These are phyloP conservation scores for Alternaria metachromatica DNA, from an alignment of 2,329 filamentous ascomycete species.

Conservation along the genomic window DNA sequence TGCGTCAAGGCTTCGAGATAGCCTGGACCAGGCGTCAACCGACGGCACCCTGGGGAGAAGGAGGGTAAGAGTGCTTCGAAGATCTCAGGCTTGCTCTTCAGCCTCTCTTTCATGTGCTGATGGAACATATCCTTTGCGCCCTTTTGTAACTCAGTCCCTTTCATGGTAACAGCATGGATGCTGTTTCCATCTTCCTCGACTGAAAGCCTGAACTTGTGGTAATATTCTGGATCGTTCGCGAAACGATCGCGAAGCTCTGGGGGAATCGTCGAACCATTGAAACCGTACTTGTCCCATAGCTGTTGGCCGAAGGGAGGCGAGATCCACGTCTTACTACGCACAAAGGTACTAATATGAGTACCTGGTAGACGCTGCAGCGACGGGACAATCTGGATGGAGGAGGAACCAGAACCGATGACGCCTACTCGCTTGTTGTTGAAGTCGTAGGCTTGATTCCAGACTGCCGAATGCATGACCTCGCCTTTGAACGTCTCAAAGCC, in stretches of 20 bases:
- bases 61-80: slow-evolving; percentile 51
- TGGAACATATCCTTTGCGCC: slow-evolving; percentile 48
- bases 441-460: slow-evolving; percentile 44
- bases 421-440: slow-evolving; percentile 43
- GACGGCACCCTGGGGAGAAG: slow-evolving; percentile 56
- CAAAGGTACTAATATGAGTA: slow-evolving; percentile 41
- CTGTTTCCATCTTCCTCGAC: slow-evolving; percentile 44
- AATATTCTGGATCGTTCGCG: slow-evolving; percentile 36
- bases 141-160: slow-evolving; percentile 48
- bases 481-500: slow-evolving; percentile 41
- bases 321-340: slow-evolving; percentile 47
- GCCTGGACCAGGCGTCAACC: slow-evolving; percentile 59
- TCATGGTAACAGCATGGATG: slow-evolving; percentile 41
- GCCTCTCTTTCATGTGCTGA: slow-evolving; percentile 50
- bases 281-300: slow-evolving; percentile 42
- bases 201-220: slow-evolving; percentile 38
- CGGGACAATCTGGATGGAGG: slow-evolving; percentile 52
- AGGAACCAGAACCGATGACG: slow-evolving; percentile 46
- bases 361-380: slow-evolving; percentile 46
- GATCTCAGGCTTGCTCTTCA: slow-evolving; percentile 49
- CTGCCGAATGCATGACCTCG: slow-evolving; percentile 46
- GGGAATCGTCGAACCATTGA: slow-evolving; percentile 41
- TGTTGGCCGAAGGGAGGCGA: slow-evolving; percentile 41
- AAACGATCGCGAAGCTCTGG: slow-evolving; percentile 34
- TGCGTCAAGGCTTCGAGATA: slow-evolving; percentile 58